Conservation (phyloP, 352 stramenopile genomes). For the Aphanomyces euteiches region DNA sequence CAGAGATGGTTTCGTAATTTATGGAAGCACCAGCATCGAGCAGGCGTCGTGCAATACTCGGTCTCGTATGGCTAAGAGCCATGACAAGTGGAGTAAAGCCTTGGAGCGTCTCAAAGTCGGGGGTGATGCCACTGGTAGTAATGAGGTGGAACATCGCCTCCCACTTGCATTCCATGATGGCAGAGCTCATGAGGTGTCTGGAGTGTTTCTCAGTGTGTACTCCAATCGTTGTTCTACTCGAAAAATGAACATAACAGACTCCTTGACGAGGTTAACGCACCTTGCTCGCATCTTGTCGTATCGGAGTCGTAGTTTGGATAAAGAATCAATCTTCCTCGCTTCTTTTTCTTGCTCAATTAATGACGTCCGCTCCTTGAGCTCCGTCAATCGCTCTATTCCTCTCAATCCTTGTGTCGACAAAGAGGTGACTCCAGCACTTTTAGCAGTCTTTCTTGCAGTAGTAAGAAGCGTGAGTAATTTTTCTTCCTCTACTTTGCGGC, state of each 20-base stretch:
- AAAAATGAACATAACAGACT: neutral
- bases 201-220: neutral
- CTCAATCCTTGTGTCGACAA: slow-evolving; percentile 1
- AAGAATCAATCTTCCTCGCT: neutral
- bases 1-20: neutral
- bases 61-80: slow-evolving; percentile 19
- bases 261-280: neutral
- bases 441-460: slow-evolving; percentile 9
- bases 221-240: slow-evolving; percentile 1
- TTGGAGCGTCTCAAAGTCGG: slow-evolving; percentile 22
- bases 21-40: neutral
- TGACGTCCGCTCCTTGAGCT: neutral
- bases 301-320: neutral
- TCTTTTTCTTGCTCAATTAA: neutral
- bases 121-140: neutral
- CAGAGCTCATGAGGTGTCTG: slow-evolving; percentile 4
- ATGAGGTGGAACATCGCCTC: slow-evolving; percentile 19
- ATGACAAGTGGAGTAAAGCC: slow-evolving; percentile 25
- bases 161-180: slow-evolving; percentile 17
- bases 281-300: neutral
- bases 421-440: slow-evolving; percentile 2
- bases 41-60: slow-evolving; percentile 3
- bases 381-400: neutral
- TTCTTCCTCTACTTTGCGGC: slow-evolving; percentile 15
- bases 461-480: slow-evolving; percentile 18